Conservation (phyloP, 129 eudicot genomes). For the Saposhnikovia divaricata region DNA sequence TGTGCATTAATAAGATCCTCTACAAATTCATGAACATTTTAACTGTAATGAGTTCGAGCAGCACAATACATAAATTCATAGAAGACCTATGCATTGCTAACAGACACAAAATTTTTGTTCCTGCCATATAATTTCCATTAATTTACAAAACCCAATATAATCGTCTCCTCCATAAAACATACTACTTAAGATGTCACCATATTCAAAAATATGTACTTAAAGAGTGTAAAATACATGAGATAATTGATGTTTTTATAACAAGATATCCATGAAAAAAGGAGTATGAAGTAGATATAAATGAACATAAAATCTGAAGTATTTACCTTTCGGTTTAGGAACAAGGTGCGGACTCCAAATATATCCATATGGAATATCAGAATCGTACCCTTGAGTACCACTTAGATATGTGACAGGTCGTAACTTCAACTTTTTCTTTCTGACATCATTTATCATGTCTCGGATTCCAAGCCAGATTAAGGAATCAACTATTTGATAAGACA, state of each 20-base stretch:
- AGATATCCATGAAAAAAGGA: background rate
- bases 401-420: conserved; percentile 90
- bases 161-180: background rate
- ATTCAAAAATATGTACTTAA: background rate
- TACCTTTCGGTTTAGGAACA: conserved; percentile 99
- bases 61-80: background rate
- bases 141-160: background rate
- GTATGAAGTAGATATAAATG: background rate
- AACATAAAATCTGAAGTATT: conserved; percentile 6
- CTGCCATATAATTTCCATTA: background rate
- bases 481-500: conserved; percentile 96
- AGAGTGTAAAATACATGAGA: background rate
- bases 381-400: conserved; percentile 93
- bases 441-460: conserved; percentile 92
- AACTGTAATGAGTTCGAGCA: background rate
- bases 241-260: background rate
- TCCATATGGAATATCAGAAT: conserved; percentile 78
- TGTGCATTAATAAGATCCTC: background rate
- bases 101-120: background rate
- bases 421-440: conserved; percentile 86
- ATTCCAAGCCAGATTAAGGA: conserved; percentile 97
- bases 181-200: background rate
- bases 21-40: background rate
- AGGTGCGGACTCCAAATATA: conserved; percentile 99
- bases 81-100: background rate